Evolutionary conservation across 306 rosid species (phyloP).

Genomic region (Trifolium fragiferum): DNA sequence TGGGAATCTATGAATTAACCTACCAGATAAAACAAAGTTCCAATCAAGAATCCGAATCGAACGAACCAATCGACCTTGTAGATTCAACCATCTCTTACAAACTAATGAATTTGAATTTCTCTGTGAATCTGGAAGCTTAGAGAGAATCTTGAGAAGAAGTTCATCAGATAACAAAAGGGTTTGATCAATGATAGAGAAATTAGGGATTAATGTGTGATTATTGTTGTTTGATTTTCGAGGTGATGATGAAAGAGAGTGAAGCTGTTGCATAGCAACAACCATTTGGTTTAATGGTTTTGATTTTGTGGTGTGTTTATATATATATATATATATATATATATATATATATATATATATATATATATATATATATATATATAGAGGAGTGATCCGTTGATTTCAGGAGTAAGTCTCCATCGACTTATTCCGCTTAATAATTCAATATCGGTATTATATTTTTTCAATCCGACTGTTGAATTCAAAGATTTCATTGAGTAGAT

Average conservation of each 20-base stretch:
- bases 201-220: conserved; percentile 35
- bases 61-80: conserved; percentile 77
- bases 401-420: too few species aligned
- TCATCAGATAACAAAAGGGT: conserved; percentile 71
- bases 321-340: too few species aligned
- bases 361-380: too few species aligned
- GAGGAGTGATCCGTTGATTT: too few species aligned
- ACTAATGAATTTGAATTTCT: conserved; percentile 65
- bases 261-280: conserved; percentile 54
- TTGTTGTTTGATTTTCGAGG: conserved; percentile 46
- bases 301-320: conserved; percentile 54
- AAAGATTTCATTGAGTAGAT: too few species aligned
- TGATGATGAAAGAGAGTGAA: conserved; percentile 59
- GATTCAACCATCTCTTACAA: conserved; percentile 91
- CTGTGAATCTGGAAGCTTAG: conserved; percentile 56
- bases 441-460: too few species aligned
- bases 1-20: conserved; percentile 76
- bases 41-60: conserved; percentile 66
- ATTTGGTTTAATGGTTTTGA: conserved; percentile 56
- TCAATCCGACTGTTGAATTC: too few species aligned
- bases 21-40: conserved; percentile 83
- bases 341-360: too few species aligned
- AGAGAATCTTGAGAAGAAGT: conserved; percentile 66
- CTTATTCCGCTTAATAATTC: too few species aligned
- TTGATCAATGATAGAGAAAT: conserved; percentile 52